phyloP scores from a whole-genome alignment of 768 basidiomycete genomes.

The Kwoniella newhampshirensis region DNA sequence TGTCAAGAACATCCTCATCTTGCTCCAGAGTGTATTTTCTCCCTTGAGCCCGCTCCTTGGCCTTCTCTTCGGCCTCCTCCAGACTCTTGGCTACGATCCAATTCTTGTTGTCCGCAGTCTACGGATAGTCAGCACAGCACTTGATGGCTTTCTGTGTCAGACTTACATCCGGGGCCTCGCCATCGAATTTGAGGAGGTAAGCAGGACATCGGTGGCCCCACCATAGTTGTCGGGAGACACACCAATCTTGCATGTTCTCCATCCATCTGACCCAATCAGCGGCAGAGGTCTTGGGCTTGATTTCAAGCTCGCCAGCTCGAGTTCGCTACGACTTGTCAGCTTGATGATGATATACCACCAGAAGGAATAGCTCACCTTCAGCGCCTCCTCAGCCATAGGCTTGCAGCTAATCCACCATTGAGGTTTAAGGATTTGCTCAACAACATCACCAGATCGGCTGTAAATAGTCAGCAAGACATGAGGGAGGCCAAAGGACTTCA shows the following conservation, averaged over 20 bases:
- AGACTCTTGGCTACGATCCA: slow-evolving; percentile 91
- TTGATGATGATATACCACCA: not conserved
- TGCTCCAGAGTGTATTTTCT: slow-evolving; percentile 75
- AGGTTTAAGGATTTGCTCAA: slow-evolving; percentile 91
- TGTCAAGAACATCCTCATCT: slow-evolving; percentile 96
- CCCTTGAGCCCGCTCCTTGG: slow-evolving; percentile 64
- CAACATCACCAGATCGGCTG: slow-evolving; percentile 94
- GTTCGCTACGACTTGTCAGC: slow-evolving; percentile 64
- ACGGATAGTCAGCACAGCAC: not conserved
- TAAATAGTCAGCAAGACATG: not conserved
- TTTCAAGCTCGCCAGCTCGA: slow-evolving; percentile 76
- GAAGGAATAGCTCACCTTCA: slow-evolving; percentile 61
- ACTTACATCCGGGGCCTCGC: slow-evolving; percentile 62
- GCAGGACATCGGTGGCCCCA: slow-evolving; percentile 98
- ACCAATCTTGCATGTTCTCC: slow-evolving; percentile 96
- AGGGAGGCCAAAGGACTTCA: not conserved
- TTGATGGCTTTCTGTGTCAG: slow-evolving; percentile 46
- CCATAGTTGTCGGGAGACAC: slow-evolving; percentile 97
- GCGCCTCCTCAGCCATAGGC: slow-evolving; percentile 82
- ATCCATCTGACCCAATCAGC: slow-evolving; percentile 96
- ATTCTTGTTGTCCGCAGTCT: slow-evolving; percentile 69
- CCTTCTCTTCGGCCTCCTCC: slow-evolving; percentile 75
- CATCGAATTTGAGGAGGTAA: slow-evolving; percentile 84
- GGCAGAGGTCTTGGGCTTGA: slow-evolving; percentile 80
- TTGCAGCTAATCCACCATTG: slow-evolving; percentile 99